Evolutionary conservation across 2,329 filamentous ascomycete species (phyloP).

Genomic region (Dactylellina leptospora): DNA sequence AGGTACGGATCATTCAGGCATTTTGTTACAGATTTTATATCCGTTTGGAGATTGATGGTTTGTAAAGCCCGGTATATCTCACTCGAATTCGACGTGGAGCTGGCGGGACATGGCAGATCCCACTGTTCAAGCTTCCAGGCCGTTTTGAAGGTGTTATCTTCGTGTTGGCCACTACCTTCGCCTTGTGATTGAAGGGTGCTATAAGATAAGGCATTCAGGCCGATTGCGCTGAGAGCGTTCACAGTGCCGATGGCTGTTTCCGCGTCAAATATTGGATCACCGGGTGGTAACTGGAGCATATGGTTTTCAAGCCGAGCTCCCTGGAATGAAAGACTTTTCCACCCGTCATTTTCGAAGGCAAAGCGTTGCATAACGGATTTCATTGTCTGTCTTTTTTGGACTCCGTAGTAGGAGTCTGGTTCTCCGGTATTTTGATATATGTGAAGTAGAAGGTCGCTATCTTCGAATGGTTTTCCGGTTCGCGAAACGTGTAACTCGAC

Average conservation of each 20-base stretch:
- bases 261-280: slow-evolving; percentile 46
- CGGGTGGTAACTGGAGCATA: slow-evolving; percentile 66
- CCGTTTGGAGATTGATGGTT: slow-evolving; percentile 68
- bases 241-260: slow-evolving; percentile 73
- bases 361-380: slow-evolving; percentile 80
- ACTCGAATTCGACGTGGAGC: slow-evolving; percentile 71
- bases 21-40: slow-evolving; percentile 41
- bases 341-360: slow-evolving; percentile 87
- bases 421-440: slow-evolving; percentile 96
- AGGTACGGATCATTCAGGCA: slow-evolving; percentile 46
- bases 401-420: slow-evolving; percentile 93
- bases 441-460: slow-evolving; percentile 75
- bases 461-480: slow-evolving; percentile 60
- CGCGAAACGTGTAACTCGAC: slow-evolving; percentile 72
- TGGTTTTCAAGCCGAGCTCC: slow-evolving; percentile 90
- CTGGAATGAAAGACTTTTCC: slow-evolving; percentile 87
- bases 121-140: slow-evolving; percentile 87
- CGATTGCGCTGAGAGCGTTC: slow-evolving; percentile 79
- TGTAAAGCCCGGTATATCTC: slow-evolving; percentile 84
- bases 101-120: slow-evolving; percentile 80
- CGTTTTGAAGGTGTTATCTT: slow-evolving; percentile 78
- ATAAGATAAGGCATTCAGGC: slow-evolving; percentile 84
- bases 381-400: slow-evolving; percentile 79
- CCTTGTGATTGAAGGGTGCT: slow-evolving; percentile 76
- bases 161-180: slow-evolving; percentile 64